Evolutionary conservation across 495 filamentous ascomycete genomes (phyloP), one percentile per base, ranked within the genome.

Genomic region (Hamigera avellanea): DNA sequence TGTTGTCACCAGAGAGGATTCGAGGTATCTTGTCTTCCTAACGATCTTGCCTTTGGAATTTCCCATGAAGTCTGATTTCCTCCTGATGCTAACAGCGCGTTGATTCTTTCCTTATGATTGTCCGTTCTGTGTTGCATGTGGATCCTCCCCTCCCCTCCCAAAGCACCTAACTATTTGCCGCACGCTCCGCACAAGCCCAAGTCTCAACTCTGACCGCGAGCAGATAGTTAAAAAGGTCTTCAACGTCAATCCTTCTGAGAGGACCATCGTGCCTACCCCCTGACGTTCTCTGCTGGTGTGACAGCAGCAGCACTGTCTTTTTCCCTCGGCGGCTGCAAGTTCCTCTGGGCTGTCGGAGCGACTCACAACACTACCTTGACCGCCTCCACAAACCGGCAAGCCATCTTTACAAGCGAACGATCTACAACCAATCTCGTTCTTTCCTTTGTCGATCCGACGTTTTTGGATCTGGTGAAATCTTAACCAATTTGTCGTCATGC

Each of bases 401-500:
- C 40, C 33, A 26, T 25, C 19, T 23, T 34, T 36, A 9, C 21
- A 23, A 23, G 21, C 21, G 21, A 9, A 9, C 21, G 21, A 23
- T 9, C 21, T 5, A 23, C 21, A 9, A 23, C 5, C 4, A 5
- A 23, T 23, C 9, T 9, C 9, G 4, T 23, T 23, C 21, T 23
- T 9, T 23, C 4, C 21, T 23, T 23, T 30, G 10, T 33, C 32
- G 28, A 19, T 19, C 27, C 14, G 17, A 26, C 12, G 17, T 37
- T 15, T 17, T 25, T 17, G 19, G 34, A 26, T 13, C 15, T 29
- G 10, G 35, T 18, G 14, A n/a, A 10, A 30, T 29, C 15, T 26
- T 33, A 10, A 36, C 13, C 32, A 28, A 33, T 17, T 40, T 19
- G 43, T 39, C 56, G 54, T 33, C 51, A 94, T 94, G 88, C 88